Evolutionary conservation across 2,329 filamentous ascomycete species (phyloP).

Genomic region (Tolypocladium sp.): DNA sequence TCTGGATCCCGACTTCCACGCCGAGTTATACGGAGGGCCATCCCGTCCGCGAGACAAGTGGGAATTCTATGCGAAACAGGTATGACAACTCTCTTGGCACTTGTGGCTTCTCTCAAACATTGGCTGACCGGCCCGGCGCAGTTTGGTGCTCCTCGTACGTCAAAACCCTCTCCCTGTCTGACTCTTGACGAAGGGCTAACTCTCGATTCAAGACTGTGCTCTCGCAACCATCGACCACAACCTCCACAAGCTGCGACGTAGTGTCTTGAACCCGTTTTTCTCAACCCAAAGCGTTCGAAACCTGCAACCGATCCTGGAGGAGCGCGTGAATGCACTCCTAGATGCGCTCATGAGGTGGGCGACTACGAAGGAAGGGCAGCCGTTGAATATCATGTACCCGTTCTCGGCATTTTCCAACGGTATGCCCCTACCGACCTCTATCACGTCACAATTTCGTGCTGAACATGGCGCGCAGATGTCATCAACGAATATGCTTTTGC

Average conservation of each 20-base stretch:
- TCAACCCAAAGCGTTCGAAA: slow-evolving; percentile 26
- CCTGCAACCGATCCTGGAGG: slow-evolving; percentile 26
- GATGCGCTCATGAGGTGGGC: slow-evolving; percentile 19
- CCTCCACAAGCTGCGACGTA: slow-evolving; percentile 22
- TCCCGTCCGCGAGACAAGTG: slow-evolving; percentile 21
- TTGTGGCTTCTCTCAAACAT: background rate
- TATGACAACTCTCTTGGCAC: slow-evolving; percentile 7
- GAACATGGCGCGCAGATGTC: slow-evolving; percentile 17
- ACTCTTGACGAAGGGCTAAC: background rate
- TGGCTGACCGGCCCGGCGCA: slow-evolving; percentile 7
- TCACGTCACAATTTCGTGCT: slow-evolving; percentile 1
- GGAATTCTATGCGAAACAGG: slow-evolving; percentile 26
- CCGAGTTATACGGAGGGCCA: slow-evolving; percentile 26
- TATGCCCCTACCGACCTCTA: slow-evolving; percentile 1
- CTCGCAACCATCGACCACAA: slow-evolving; percentile 25
- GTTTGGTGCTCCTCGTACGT: slow-evolving; percentile 24
- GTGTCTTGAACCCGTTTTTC: slow-evolving; percentile 26
- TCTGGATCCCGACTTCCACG: slow-evolving; percentile 25
- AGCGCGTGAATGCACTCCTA: slow-evolving; percentile 23
- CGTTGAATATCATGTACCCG: slow-evolving; percentile 25
- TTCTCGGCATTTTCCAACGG: slow-evolving; percentile 29
- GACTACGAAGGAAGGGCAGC: slow-evolving; percentile 12
- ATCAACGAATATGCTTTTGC: slow-evolving; percentile 31
- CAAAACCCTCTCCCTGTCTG: background rate
- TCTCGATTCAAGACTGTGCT: slow-evolving; percentile 15